phyloP scores from a whole-genome alignment of 257 asterid genomes.

The Solanum neorickii region DNA sequence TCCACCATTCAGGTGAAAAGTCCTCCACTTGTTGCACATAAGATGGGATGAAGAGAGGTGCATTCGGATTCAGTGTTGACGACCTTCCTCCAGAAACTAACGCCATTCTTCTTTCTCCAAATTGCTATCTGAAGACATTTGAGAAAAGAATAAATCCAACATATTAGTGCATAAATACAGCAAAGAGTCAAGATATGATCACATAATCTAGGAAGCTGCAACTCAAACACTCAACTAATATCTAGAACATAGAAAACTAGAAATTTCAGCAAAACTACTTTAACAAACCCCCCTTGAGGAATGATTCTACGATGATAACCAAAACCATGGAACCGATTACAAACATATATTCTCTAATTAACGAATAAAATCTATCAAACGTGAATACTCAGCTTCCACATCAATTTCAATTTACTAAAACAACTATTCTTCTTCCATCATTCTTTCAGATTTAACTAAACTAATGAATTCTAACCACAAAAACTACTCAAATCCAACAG shows the following conservation, averaged over 20 bases:
- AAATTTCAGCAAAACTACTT: neutral
- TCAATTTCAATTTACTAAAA: neutral
- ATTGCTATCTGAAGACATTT: neutral
- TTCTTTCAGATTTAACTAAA: neutral
- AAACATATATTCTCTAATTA: neutral
- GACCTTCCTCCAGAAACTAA: conserved; percentile 75
- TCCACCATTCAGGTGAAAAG: conserved; percentile 96
- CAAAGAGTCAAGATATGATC: neutral
- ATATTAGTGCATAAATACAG: neutral
- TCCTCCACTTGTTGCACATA: conserved; percentile 89
- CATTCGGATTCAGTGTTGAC: conserved; percentile 77
- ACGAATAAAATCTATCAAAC: neutral
- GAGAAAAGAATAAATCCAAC: neutral
- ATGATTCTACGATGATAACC: neutral
- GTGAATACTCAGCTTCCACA: neutral
- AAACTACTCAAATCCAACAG: neutral
- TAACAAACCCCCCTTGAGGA: neutral
- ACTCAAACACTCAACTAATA: neutral
- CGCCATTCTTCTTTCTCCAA: conserved; percentile 35
- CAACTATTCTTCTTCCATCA: neutral
- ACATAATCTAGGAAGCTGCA: neutral
- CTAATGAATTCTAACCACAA: neutral
- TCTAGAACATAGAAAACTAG: neutral
- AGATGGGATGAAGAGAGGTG: conserved; percentile 72
- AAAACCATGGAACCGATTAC: neutral